A percentile compares a stretch with the other conserved stretches of the same genome.
These are phyloP conservation scores for Dothideomycetes sp. DNA, from an alignment of 2,329 filamentous ascomycete genomes.

Conservation along the genomic window DNA sequence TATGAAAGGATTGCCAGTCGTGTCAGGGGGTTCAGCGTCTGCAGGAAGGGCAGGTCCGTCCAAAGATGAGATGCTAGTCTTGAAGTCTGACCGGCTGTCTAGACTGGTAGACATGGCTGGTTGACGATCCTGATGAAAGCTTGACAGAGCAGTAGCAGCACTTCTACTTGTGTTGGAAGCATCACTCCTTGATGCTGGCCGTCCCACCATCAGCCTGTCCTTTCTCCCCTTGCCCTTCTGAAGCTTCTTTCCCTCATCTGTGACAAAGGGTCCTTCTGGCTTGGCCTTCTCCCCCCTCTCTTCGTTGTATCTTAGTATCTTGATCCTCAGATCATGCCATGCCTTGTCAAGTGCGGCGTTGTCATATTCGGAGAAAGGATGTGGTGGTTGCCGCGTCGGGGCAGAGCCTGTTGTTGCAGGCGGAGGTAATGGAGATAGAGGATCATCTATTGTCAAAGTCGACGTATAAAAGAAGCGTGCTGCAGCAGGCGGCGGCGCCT, in stretches of 20 bases:
- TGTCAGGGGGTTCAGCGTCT: constrained; percentile 13
- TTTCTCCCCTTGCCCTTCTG: constrained; percentile 6
- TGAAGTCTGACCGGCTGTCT: neutral
- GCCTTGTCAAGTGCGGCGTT: constrained; percentile 24
- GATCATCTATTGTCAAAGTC: constrained; percentile 26
- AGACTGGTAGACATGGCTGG: neutral
- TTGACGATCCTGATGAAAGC: neutral
- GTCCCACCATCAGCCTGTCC: neutral
- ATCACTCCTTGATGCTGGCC: neutral
- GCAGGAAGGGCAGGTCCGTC: constrained; percentile 8
- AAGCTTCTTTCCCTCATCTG: neutral
- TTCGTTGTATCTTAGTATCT: constrained; percentile 23
- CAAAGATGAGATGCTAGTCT: constrained; percentile 5
- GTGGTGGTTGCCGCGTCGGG: constrained; percentile 18
- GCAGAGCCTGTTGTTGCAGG: constrained; percentile 15
- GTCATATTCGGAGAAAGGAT: constrained; percentile 27
- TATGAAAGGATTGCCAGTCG: constrained; percentile 41
- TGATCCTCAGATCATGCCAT: constrained; percentile 23
- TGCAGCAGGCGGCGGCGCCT: constrained; percentile 22
- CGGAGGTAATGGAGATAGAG: constrained; percentile 25
- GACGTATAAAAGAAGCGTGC: constrained; percentile 27
- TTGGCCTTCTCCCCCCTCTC: constrained; percentile 21
- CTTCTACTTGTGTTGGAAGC: neutral
- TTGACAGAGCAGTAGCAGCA: neutral
- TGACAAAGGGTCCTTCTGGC: neutral